phyloP scores from a whole-genome alignment of 306 rosid genomes.

The Quercus mongolica region DNA sequence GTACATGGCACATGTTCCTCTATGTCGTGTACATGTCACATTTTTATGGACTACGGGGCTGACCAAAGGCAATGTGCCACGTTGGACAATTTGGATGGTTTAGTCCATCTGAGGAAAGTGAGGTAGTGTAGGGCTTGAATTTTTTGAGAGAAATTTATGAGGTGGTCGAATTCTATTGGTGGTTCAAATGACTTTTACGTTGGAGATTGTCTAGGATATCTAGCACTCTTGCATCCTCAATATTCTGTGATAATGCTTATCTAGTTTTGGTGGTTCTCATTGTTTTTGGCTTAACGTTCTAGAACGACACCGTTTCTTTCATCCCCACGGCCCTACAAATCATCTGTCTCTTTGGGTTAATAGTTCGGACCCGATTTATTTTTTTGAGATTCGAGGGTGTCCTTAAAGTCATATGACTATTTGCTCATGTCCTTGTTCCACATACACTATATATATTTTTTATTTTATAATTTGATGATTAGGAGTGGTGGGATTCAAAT shows the following conservation, averaged over 20 bases:
- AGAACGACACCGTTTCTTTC: not conserved
- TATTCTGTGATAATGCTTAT: conserved; percentile 15
- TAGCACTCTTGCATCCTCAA: not conserved
- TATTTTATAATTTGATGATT: too few species aligned
- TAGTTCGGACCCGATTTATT: too few species aligned
- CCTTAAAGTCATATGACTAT: too few species aligned
- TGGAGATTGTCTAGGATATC: not conserved
- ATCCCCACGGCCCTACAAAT: not conserved
- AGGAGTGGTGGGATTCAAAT: too few species aligned
- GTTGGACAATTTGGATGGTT: not conserved
- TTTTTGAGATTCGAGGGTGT: too few species aligned
- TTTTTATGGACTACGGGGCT: not conserved
- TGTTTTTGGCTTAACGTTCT: not conserved
- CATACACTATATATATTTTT: too few species aligned
- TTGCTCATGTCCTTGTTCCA: too few species aligned
- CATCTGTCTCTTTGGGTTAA: too few species aligned
- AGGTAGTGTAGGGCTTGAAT: not conserved
- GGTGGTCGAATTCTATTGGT: not conserved
- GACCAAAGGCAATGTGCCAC: not conserved
- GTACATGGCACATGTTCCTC: not conserved
- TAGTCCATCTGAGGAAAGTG: not conserved
- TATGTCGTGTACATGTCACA: not conserved
- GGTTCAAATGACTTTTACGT: not conserved
- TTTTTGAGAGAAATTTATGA: not conserved
- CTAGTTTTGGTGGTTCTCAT: conserved; percentile 20